A percentile compares a stretch with the other conserved stretches of the same genome.
These are phyloP conservation scores for Leptomonas seymouri DNA, from an alignment of 208 protist species.

Conservation along the genomic window DNA sequence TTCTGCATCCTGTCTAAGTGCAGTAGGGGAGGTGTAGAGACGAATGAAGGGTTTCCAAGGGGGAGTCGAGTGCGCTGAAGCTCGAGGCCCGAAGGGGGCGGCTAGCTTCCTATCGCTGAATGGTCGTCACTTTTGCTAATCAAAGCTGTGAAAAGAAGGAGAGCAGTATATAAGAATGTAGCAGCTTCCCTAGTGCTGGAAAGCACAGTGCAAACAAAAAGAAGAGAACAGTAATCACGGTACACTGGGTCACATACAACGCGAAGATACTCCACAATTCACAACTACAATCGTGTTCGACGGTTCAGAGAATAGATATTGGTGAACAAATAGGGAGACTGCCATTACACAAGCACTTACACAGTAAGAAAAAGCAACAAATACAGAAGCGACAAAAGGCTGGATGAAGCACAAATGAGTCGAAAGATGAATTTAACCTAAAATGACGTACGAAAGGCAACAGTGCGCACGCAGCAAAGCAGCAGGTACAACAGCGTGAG, in stretches of 20 bases:
- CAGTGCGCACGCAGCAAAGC: too few relatives aligned
- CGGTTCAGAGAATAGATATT: too few relatives aligned
- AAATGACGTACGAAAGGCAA: neutral
- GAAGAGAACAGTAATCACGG: too few relatives aligned
- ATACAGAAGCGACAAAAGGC: constrained; percentile 18
- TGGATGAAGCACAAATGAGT: neutral
- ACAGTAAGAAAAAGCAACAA: neutral
- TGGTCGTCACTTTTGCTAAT: constrained; percentile 5
- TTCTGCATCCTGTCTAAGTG: neutral
- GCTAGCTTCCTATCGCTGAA: constrained; percentile 9
- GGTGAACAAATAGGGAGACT: constrained; percentile 10
- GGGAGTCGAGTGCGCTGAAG: neutral
- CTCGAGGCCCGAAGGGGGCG: neutral
- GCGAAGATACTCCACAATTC: too few relatives aligned
- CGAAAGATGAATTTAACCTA: neutral
- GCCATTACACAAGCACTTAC: neutral
- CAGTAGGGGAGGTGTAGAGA: neutral
- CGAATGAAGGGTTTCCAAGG: neutral
- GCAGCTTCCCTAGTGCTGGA: too few relatives aligned
- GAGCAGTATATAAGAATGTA: neutral
- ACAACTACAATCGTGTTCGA: too few relatives aligned
- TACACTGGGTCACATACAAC: too few relatives aligned
- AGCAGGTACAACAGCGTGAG: too few relatives aligned
- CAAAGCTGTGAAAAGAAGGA: neutral
- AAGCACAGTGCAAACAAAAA: too few relatives aligned